Base-by-base conservation (phyloP, 2,329 filamentous ascomycete genomes). In the Purpureocillium takamizusanense region DNA sequence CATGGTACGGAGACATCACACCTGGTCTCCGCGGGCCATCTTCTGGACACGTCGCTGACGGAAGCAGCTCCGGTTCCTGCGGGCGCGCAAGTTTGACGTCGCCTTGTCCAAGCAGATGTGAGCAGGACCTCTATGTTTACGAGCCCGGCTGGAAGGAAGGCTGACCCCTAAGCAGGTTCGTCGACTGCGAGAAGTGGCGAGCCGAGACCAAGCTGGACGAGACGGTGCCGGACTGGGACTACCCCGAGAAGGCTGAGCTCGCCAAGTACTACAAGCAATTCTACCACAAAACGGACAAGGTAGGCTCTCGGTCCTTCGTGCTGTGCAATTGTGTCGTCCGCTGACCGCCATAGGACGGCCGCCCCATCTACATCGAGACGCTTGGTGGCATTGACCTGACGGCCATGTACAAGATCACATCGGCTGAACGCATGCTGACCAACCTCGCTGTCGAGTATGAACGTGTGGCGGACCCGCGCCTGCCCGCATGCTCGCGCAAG, bases 381-480 rank as follows among this genome's bases (percentile, higher is more conserved):
- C 76, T 95, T 41, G 92, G 92, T 62, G 88, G 88, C 52, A 92
- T 97, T 62, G 86, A 98, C 66, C 72, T 98, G 50, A 79, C 66
- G 39, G 82, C 82, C 59, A 88, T 97, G 79, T 83, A 86, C 71
- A 90, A 92, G 66, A 92, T 95, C 69, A 95, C 89, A 46, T 85
- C 83, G 34, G 74, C 78, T 54, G 87, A 97, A 48, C 87, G 90
- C 65, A 97, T 98, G 90, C 70, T 97, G 45, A 80, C 86, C 63
- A 97, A 97, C 72, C 81, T 98, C 32, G 90, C 94, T 35, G 83
- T 89, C 61, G 92, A 98, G 70, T 98, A 98, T 70, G 92, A 98
- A 72, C 94, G 90, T 63, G 76, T 97, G 51, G 76, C 86, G 50
- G 90, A 97, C 65, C 89, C 89, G 12, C 85, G 92, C 50, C 77